Evolutionary conservation across 257 asterid genomes (phyloP).

Genomic region (Przewalskia tangutica): DNA sequence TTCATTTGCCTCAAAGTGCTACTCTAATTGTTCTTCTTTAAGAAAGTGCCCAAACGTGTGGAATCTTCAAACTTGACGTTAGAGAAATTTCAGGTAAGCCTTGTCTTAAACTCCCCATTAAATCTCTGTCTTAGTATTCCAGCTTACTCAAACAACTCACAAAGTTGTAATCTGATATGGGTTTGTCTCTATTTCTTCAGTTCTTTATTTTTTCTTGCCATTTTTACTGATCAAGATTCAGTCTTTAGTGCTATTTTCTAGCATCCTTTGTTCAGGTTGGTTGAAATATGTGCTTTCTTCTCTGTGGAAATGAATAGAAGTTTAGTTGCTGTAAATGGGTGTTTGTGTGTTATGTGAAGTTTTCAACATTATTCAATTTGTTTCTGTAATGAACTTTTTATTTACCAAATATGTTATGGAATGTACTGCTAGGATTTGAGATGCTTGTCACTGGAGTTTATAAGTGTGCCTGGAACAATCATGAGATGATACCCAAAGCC

Average conservation of each 20-base stretch:
- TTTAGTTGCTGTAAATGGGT: not conserved
- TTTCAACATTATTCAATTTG: not conserved
- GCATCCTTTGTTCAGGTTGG: not conserved
- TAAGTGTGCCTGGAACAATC: not conserved
- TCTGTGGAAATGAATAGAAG: not conserved
- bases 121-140: not conserved
- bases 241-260: not conserved
- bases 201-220: not conserved
- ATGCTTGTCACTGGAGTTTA: not conserved
- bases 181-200: not conserved
- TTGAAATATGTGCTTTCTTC: not conserved
- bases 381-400: not conserved
- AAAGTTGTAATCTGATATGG: not conserved
- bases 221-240: not conserved
- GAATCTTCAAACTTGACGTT: constrained; percentile 4
- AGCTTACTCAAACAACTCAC: not conserved
- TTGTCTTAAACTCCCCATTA: not conserved
- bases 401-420: not conserved
- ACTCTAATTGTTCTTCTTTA: not conserved
- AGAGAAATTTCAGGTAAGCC: constrained; percentile 6
- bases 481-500: not conserved
- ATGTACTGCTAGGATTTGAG: not conserved
- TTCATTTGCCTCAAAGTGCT: not conserved
- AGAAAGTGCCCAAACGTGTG: constrained; percentile 7
- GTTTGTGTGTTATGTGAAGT: not conserved